Evolutionary conservation across 2,329 filamentous ascomycete species (phyloP), one percentile per base, ranked within the genome.

Genomic region (Dothideomycetes sp.): DNA sequence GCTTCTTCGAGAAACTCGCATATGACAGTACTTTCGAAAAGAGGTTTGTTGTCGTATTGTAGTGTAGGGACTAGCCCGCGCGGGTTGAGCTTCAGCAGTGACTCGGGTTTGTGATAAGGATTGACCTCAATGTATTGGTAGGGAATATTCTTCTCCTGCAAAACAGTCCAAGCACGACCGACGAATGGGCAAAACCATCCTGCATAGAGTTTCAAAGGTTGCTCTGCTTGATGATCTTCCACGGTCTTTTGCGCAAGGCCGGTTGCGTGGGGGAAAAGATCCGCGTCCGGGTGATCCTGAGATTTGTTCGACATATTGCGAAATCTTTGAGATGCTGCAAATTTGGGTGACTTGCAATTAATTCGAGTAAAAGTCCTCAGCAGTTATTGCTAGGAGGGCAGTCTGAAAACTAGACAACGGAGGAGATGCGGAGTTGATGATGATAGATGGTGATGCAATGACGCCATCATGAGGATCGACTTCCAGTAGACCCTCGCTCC

Each of bases 1-100:
- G 75, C 76, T 47, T 88, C 82, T 48, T 89, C 78, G 1, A 89
- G 67, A 49, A 84, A 89, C 56, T 87, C 82, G 60, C 77, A 79
- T 25, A 89, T 70, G 33, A 88, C 73, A 6, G 68, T 74, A 52
- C 78, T 83, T 58, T 89, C 82, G 51, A 82, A 86, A 5, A 88
- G 65, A 0, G 80, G 75, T 54, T 76, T 78, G 48, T 56, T 55
- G 27, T 63, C 49, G 52, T 67, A 64, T 42, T 67, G 70, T 1
- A 88, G 67, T 0, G 82, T 86, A 0, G 84, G 84, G 1, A 88
- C 79, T 1, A 88, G 68, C 1, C 83, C 83, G 10, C 82, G 74
- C 0, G 83, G 83, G 54, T 89, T 89, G 47, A 88, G 66, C 7
- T 70, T 68, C 16, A 88, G 66, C 19, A 87, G 78, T 1, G 73